A percentile compares a stretch with the other conserved stretches of the same genome.
These are phyloP conservation scores for Puccinia hordei DNA, from an alignment of 1,284 basidiomycete genomes.

Conservation along the genomic window DNA sequence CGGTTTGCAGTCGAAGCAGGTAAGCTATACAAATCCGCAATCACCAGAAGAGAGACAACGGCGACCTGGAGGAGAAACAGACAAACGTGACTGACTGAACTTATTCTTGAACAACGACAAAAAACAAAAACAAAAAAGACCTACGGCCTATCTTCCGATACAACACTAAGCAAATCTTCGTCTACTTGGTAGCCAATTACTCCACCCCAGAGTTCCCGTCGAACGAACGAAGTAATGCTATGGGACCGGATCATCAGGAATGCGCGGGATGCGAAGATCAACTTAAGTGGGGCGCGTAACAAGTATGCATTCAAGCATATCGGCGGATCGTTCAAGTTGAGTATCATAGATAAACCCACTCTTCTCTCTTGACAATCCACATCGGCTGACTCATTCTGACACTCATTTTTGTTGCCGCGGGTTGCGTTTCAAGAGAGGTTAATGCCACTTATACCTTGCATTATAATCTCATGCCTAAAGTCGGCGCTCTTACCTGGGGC, in stretches of 20 bases:
- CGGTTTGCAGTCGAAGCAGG: constrained; percentile 41
- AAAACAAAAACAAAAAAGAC: constrained; percentile 67
- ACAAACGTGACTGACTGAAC: not conserved
- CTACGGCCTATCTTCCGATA: constrained; percentile 79
- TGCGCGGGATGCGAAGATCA: constrained; percentile 73
- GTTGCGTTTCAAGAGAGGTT: constrained; percentile 64
- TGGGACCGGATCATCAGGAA: constrained; percentile 85
- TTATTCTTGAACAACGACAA: not conserved
- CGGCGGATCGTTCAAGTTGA: constrained; percentile 75
- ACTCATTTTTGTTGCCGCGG: not conserved
- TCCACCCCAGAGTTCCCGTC: constrained; percentile 69
- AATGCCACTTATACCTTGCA: constrained; percentile 74
- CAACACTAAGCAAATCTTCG: constrained; percentile 91
- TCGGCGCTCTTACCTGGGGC: constrained; percentile 75
- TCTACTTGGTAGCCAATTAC: constrained; percentile 80
- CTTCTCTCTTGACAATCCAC: not conserved
- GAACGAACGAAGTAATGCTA: constrained; percentile 80
- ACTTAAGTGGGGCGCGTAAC: constrained; percentile 68
- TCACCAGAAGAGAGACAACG: too few species aligned
- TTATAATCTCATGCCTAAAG: constrained; percentile 88
- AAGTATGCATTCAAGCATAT: constrained; percentile 82
- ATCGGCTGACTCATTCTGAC: not conserved
- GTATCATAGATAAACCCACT: constrained; percentile 53
- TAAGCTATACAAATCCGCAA: not conserved
- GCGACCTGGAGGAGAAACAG: too few species aligned